These are phyloP conservation scores for Coemansia brasiliensis DNA, from an alignment of 192 early-diverging fungal genomes.

Conservation along the genomic window DNA sequence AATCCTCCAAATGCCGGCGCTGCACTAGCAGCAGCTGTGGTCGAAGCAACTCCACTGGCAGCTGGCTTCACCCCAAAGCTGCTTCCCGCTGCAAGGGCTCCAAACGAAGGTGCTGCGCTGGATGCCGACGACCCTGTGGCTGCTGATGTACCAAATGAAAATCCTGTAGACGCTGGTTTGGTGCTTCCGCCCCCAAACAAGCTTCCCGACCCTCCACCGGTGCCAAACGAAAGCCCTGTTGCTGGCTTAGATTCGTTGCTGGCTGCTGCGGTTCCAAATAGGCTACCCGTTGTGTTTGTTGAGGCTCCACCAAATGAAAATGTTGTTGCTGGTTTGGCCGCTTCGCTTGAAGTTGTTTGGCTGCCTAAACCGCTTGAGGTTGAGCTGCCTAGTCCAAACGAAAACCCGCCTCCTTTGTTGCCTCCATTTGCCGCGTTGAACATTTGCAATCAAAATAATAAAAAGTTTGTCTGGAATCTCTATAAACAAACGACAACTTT, in stretches of 20 bases:
- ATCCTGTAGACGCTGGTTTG: not conserved
- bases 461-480: not conserved
- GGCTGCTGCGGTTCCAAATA: not conserved
- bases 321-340: not conserved
- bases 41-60: not conserved
- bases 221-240: not conserved
- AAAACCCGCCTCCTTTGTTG: constrained; percentile 16
- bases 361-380: not conserved
- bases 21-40: not conserved
- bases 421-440: constrained; percentile 17
- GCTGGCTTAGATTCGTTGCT: not conserved
- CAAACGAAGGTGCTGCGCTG: not conserved
- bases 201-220: not conserved
- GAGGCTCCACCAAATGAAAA: not conserved
- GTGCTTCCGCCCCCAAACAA: not conserved
- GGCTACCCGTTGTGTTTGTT: not conserved
- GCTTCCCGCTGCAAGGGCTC: not conserved
- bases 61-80: constrained; percentile 12
- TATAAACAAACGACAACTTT: not conserved
- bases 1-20: constrained; percentile 17
- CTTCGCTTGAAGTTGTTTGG: not conserved
- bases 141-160: constrained; percentile 14
- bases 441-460: constrained; percentile 10
- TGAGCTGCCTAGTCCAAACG: not conserved
- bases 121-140: constrained; percentile 1